Conservation (phyloP, 1,139 yeast species). For the Meyerozyma guilliermondii region DNA sequence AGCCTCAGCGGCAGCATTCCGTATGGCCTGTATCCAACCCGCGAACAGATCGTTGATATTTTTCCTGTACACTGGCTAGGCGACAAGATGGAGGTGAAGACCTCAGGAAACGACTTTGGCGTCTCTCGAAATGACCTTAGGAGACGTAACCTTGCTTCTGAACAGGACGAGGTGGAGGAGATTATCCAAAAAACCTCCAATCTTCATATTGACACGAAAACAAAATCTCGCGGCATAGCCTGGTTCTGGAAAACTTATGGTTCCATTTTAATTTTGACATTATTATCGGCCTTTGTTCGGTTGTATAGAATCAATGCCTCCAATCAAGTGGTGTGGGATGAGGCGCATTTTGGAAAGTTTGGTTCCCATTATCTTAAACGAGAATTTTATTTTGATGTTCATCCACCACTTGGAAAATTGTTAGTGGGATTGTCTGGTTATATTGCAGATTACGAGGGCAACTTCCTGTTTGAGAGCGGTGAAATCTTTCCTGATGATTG, state of each 20-base stretch:
- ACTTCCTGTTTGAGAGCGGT: conserved; percentile 93
- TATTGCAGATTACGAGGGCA: conserved; percentile 91
- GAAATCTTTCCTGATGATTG: conserved; percentile 78
- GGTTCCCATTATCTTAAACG: conserved; percentile 91
- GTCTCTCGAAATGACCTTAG: background rate
- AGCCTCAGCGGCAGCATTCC: too few species aligned
- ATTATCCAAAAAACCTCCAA: background rate
- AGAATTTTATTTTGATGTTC: conserved; percentile 95
- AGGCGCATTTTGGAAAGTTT: conserved; percentile 84
- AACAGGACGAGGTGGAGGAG: background rate
- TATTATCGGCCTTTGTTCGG: conserved; percentile 45
- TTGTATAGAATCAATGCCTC: conserved; percentile 49
- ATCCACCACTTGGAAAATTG: conserved; percentile 98
- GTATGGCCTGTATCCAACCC: background rate
- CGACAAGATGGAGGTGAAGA: background rate
- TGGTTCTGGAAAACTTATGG: conserved; percentile 3
- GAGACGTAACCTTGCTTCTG: background rate
- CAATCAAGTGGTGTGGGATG: conserved; percentile 58
- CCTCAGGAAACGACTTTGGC: background rate
- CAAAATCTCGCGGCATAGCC: background rate
- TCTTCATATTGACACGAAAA: background rate
- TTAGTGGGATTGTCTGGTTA: conserved; percentile 92
- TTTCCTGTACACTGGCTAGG: background rate
- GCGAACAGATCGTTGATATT: background rate
- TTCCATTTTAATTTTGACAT: conserved; percentile 33